Conservation (phyloP, 768 basidiomycete species). For the Boletus rufocinnamomeus region DNA sequence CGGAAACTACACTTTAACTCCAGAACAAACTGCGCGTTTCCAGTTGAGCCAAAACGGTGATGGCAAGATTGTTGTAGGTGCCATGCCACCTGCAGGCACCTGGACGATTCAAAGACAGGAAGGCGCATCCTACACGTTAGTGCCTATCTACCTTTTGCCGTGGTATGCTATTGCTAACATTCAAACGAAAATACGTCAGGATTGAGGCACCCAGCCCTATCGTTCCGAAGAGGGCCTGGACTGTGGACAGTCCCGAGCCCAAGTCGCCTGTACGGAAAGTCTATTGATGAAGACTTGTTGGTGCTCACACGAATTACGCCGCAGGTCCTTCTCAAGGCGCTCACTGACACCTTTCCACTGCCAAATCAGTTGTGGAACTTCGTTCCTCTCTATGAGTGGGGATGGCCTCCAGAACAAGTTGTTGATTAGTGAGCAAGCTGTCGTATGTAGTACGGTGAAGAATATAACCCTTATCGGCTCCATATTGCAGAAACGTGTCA, state of each 20-base stretch:
- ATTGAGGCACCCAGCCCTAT: not conserved
- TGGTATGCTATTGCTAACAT: not conserved
- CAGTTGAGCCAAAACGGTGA: not conserved
- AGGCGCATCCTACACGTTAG: not conserved
- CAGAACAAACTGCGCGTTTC: not conserved
- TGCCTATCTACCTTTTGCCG: no score
- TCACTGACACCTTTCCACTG: no score
- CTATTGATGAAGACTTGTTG: not conserved
- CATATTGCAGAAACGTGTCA: no score
- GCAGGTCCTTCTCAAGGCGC: no score
- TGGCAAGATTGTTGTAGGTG: not conserved
- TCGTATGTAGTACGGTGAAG: no score
- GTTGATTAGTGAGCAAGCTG: no score
- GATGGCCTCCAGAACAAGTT: no score
- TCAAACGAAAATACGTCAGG: not conserved
- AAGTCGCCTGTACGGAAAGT: not conserved
- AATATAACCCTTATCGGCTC: no score
- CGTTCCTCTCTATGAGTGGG: no score
- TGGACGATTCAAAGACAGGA: not conserved
- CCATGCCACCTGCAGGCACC: fast-evolving
- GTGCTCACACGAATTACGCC: not conserved
- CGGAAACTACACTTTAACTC: not conserved
- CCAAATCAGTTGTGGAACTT: no score
- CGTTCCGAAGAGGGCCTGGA: not conserved
- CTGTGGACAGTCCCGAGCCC: not conserved